A percentile compares a stretch with the other conserved stretches of the same genome.
These are phyloP conservation scores for Musa schizocarpa DNA, from an alignment of 176 grass and related monocot genomes.

Conservation along the genomic window DNA sequence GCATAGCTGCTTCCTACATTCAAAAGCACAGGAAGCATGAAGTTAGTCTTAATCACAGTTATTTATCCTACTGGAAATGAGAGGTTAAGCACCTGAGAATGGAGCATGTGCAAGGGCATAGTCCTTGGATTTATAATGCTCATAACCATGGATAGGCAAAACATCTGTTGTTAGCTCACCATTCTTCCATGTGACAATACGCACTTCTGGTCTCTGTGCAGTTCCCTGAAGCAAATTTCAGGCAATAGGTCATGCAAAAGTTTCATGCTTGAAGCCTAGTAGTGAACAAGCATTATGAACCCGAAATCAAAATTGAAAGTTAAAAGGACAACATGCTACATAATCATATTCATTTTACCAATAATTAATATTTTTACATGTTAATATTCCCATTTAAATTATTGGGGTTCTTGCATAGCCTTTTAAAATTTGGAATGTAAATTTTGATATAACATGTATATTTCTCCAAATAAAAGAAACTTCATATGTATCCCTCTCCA, in stretches of 20 bases:
- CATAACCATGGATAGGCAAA: conserved; percentile 91
- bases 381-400: too few species aligned
- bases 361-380: too few species aligned
- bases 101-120: conserved; percentile 87
- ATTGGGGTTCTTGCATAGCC: too few species aligned
- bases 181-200: conserved; percentile 92
- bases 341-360: too few species aligned
- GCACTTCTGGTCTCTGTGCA: conserved; percentile 88
- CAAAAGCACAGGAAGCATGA: conserved; percentile 9
- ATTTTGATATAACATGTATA: too few species aligned
- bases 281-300: too few species aligned
- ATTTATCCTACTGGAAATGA: background rate
- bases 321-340: too few species aligned
- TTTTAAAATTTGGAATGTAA: too few species aligned
- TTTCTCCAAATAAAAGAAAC: too few species aligned
- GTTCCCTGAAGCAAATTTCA: conserved; percentile 48
- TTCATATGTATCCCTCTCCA: too few species aligned
- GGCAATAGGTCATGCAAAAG: conserved; percentile 3
- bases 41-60: background rate
- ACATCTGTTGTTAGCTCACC: conserved; percentile 90
- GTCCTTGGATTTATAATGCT: conserved; percentile 93
- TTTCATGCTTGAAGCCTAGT: too few species aligned
- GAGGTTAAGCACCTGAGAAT: conserved; percentile 56
- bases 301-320: too few species aligned
- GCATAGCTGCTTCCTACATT: conserved; percentile 88